phyloP scores from a whole-genome alignment of 2,329 filamentous ascomycete genomes.

The Fusarium ramigenum region DNA sequence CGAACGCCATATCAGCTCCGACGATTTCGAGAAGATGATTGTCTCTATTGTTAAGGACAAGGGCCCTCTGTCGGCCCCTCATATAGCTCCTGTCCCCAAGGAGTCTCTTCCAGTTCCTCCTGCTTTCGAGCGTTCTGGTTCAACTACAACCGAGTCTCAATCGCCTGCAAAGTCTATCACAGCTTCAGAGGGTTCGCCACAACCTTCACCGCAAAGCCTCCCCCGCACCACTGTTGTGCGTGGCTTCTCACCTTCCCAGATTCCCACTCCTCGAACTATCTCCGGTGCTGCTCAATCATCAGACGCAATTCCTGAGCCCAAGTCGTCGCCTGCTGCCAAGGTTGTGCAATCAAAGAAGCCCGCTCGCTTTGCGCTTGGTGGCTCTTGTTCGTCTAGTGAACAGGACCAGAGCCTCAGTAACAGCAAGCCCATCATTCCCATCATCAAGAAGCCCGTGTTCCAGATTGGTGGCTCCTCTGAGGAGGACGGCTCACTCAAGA shows the following conservation, averaged over 20 bases:
- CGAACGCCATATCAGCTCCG: constrained; percentile 92
- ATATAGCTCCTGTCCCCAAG: constrained; percentile 49
- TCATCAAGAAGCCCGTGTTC: constrained; percentile 56
- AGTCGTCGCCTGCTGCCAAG: constrained; percentile 66
- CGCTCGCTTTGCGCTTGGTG: constrained; percentile 77
- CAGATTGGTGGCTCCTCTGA: constrained; percentile 71
- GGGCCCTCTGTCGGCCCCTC: constrained; percentile 60
- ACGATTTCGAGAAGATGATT: constrained; percentile 93
- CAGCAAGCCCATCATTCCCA: constrained; percentile 46
- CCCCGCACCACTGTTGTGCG: constrained; percentile 69
- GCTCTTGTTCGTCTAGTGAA: constrained; percentile 79
- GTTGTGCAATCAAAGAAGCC: constrained; percentile 73
- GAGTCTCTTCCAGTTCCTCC: constrained; percentile 50
- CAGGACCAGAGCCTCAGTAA: constrained; percentile 60
- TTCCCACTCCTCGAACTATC: constrained; percentile 59
- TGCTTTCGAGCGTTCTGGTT: constrained; percentile 54
- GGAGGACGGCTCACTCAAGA: constrained; percentile 79
- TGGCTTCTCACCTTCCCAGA: constrained; percentile 83
- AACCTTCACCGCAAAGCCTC: constrained; percentile 42
- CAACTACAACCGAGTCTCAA: constrained; percentile 56
- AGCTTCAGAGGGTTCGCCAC: constrained; percentile 42
- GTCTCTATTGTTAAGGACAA: constrained; percentile 91
- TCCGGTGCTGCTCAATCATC: constrained; percentile 62
- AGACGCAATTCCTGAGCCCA: constrained; percentile 70
- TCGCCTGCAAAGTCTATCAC: constrained; percentile 70